Evolutionary conservation across 495 filamentous ascomycete genomes (phyloP), one percentile per base, ranked within the genome.

Genomic region (Trichoderma erinaceum): DNA sequence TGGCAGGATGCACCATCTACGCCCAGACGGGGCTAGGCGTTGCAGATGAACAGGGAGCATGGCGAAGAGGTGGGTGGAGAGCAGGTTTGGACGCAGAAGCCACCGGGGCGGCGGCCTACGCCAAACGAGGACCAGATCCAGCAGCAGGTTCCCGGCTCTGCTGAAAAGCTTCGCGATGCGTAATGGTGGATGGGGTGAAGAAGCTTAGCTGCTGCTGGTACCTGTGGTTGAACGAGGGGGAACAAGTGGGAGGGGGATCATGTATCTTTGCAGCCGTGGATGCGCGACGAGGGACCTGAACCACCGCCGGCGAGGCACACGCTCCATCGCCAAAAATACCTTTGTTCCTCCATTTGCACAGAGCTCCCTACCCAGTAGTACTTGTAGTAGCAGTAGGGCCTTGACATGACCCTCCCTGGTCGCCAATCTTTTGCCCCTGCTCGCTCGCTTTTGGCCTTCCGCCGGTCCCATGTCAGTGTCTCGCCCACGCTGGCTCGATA

Each of bases 351-450:
- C 56, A 61, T 27, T 25, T 11, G 11, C 11, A 32, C 23, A 48
- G 13, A 16, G 18, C 44, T 48, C 29, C n/a, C n/a, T n/a, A n/a
- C n/a, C n/a, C n/a, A n/a, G n/a, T n/a, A 43, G 7, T 43, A 43
- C 41, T 43, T 7, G 41, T 43, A 43, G 41, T 44, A 44, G 41
- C 41, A 44, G 41, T 46, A 27, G 52, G 43, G 52, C 6, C 52
- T 1, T 29, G 29, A 38, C 56, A 61, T 61, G 25, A 32, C 56
- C 56, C 56, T 32, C 56, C 56, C 56, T 61, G 56, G 16, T 25
- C 50, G 56, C 56, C 27, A 61, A 61, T 61, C 56, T 61, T 38
- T 38, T 61, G 23, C 56, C 56, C 56, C 56, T 61, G 56, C 56
- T 61, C 56, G 23, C 29, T 48, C 15, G 44, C n/a, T n/a, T 48